Percentiles rank a stretch among this genome's conserved stretches.
Conservation (phyloP, 306 rosid species). For the barrel medic (Medicago truncatula) region DNA sequence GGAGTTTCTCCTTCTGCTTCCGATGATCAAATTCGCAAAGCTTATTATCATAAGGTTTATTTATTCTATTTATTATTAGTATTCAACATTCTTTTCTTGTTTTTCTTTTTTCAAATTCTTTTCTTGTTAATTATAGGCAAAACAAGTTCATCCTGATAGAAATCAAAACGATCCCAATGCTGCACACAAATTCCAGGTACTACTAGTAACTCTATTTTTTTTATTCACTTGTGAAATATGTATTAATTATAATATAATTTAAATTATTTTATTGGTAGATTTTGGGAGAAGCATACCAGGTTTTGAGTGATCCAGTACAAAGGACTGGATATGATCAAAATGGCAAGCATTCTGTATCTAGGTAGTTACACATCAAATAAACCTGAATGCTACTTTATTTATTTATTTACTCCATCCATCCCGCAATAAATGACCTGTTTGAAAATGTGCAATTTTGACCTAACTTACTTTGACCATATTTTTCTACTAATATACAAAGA, state of each 20-base stretch:
- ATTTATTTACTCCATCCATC: too few species aligned
- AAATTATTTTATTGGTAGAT: slow-evolving; percentile 47
- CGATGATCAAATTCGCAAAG: slow-evolving; percentile 84
- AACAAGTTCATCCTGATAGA: slow-evolving; percentile 96
- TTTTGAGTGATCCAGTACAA: slow-evolving; percentile 83
- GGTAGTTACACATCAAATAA: slow-evolving; percentile 63
- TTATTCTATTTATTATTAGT: too few species aligned
- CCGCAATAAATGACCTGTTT: too few species aligned
- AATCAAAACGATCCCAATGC: slow-evolving; percentile 88
- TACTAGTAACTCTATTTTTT: too few species aligned
- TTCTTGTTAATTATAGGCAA: slow-evolving; percentile 61
- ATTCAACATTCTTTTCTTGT: neutral
- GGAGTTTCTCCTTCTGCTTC: slow-evolving; percentile 72
- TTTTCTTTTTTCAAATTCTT: neutral
- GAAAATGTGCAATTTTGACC: too few species aligned
- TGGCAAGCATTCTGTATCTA: slow-evolving; percentile 77
- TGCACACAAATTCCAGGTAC: slow-evolving; percentile 72
- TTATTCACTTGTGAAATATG: neutral
- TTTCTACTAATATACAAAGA: too few species aligned
- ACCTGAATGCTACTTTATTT: too few species aligned
- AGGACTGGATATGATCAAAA: slow-evolving; percentile 79
- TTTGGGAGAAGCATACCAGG: slow-evolving; percentile 92
- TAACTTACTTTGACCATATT: too few species aligned
- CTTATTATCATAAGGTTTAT: slow-evolving; percentile 88
- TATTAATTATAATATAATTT: neutral